These are phyloP conservation scores for Lyophyllum decastes DNA, from an alignment of 768 basidiomycete species.

Conservation along the genomic window DNA sequence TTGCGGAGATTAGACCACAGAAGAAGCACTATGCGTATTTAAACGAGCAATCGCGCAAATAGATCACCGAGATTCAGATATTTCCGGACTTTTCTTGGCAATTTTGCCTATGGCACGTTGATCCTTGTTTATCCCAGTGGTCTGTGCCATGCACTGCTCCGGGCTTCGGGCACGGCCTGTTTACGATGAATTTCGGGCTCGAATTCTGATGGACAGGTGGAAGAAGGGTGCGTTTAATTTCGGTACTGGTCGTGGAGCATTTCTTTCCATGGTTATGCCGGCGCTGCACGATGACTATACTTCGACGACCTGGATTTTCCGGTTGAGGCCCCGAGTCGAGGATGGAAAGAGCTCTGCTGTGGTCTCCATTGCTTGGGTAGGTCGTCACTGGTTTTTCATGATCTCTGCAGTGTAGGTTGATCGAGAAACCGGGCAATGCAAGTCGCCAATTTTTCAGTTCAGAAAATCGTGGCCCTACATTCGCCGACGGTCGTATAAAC, in stretches of 20 bases:
- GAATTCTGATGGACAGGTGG: not conserved
- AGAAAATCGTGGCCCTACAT: too few species aligned
- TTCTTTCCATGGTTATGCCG: too few species aligned
- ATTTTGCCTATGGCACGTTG: conserved; percentile 8
- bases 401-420: too few species aligned
- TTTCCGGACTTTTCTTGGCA: not conserved
- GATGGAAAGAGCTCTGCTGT: too few species aligned
- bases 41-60: not conserved
- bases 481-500: too few species aligned
- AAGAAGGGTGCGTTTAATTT: not conserved
- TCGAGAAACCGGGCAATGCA: too few species aligned
- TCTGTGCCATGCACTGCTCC: not conserved
- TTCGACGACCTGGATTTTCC: too few species aligned
- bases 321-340: too few species aligned
- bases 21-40: not conserved
- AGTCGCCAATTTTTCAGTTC: too few species aligned
- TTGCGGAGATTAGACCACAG: conserved; percentile 1
- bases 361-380: too few species aligned
- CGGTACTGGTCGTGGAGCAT: not conserved
- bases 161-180: not conserved
- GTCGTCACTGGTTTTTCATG: too few species aligned
- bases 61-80: not conserved
- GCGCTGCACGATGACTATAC: too few species aligned
- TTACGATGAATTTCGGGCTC: not conserved
- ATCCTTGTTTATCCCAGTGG: not conserved